Conservation (phyloP, 1,139 yeast genomes). For the Pichia norvegensis region DNA sequence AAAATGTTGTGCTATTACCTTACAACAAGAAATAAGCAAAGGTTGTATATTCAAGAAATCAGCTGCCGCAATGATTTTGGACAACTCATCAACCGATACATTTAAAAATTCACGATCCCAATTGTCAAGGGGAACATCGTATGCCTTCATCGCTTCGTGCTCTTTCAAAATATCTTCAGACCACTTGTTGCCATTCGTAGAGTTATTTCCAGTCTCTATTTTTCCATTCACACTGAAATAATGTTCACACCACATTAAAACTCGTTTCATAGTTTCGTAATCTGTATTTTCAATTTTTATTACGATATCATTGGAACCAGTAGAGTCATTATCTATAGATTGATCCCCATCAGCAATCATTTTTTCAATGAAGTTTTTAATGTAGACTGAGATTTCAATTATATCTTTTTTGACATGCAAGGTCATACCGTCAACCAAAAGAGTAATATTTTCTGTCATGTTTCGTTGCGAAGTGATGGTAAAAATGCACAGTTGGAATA, state of each 20-base stretch:
- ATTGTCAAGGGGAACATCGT: conserved; percentile 67
- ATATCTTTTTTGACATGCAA: neutral
- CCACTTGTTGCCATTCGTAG: conserved; percentile 39
- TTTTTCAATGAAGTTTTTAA: neutral
- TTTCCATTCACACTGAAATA: conserved; percentile 47
- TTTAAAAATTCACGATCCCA: conserved; percentile 93
- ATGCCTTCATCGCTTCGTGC: conserved; percentile 37
- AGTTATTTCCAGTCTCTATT: conserved; percentile 4
- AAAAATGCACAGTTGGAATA: no score
- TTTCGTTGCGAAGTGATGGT: neutral
- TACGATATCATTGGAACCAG: conserved; percentile 50
- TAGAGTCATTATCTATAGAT: conserved; percentile 26
- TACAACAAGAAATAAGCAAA: conserved; percentile 87
- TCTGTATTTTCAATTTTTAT: conserved; percentile 84
- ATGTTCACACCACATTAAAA: conserved; percentile 92
- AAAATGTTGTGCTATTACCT: conserved; percentile 93
- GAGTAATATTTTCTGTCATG: neutral
- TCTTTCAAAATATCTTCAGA: conserved; percentile 33
- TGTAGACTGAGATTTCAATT: neutral
- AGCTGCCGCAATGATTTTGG: conserved; percentile 88
- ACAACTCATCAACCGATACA: conserved; percentile 93
- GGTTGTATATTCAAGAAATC: conserved; percentile 89
- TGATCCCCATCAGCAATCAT: conserved; percentile 30
- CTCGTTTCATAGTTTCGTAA: conserved; percentile 70
- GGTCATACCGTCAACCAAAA: neutral